Conservation (phyloP, 495 filamentous ascomycete species). For the Penicillium dipodomyicola region DNA sequence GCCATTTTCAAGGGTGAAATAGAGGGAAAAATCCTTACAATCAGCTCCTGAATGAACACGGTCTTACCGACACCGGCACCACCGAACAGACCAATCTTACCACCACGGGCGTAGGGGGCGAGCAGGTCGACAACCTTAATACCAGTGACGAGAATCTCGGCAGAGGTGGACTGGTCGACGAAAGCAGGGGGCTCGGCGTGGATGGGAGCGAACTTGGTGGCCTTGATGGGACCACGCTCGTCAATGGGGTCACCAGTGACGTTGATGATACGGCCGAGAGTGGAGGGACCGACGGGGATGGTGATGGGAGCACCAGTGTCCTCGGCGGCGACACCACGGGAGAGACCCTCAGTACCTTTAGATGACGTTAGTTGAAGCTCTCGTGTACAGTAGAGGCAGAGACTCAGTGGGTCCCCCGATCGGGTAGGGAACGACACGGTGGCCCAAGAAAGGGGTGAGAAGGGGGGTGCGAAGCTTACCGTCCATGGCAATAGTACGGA, state of each 20-base stretch:
- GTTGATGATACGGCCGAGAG: slow-evolving; percentile 99
- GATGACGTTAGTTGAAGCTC: slow-evolving; percentile 28
- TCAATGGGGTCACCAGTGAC: slow-evolving; percentile 99
- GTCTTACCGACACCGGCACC: slow-evolving; percentile 99
- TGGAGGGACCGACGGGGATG: slow-evolving; percentile 92
- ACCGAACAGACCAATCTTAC: slow-evolving; percentile 99
- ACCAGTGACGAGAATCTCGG: slow-evolving; percentile 96
- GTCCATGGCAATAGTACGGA: slow-evolving; percentile 99
- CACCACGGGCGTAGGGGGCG: slow-evolving; percentile 99
- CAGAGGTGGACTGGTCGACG: slow-evolving; percentile 89
- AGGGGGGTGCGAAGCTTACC: slow-evolving; percentile 58
- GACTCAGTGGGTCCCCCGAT: slow-evolving; percentile 22
- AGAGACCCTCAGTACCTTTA: slow-evolving; percentile 96
- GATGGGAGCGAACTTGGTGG: slow-evolving; percentile 79
- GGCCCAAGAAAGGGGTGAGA: slow-evolving; percentile 20
- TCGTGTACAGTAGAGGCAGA: neutral
- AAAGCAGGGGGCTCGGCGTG: slow-evolving; percentile 91
- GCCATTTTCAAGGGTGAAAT: slow-evolving; percentile 1
- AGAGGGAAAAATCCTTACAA: slow-evolving; percentile 53
- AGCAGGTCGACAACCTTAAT: slow-evolving; percentile 99
- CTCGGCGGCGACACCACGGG: slow-evolving; percentile 76
- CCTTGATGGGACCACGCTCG: slow-evolving; percentile 97
- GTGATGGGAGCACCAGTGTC: slow-evolving; percentile 96
- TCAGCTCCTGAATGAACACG: slow-evolving; percentile 99
- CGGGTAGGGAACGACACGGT: slow-evolving; percentile 27